phyloP scores from a whole-genome alignment of 2,329 filamentous ascomycete species.

The Fusarium oxysporum region DNA sequence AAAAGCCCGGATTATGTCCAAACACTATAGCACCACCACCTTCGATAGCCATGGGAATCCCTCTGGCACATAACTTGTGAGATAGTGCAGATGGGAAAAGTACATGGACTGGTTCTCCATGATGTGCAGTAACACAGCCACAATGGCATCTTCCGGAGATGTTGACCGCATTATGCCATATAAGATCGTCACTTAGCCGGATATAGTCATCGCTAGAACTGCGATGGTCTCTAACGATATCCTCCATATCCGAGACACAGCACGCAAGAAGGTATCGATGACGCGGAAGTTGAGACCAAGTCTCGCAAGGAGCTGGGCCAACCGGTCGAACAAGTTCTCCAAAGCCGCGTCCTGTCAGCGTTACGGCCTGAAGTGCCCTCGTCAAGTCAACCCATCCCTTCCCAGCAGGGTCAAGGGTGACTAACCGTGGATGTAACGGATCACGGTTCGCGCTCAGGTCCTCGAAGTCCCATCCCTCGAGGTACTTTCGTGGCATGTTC shows the following conservation, averaged over 20 bases:
- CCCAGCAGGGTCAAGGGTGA: rapidly evolving
- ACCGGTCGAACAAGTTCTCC: rapidly evolving
- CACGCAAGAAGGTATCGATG: neutral
- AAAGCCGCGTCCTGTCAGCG: rapidly evolving
- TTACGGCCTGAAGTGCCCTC: rapidly evolving
- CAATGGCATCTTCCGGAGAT: rapidly evolving
- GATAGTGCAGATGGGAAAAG: neutral
- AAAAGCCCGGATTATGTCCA: neutral
- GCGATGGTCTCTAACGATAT: neutral
- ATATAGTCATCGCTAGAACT: rapidly evolving
- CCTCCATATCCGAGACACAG: neutral
- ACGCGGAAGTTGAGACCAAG: rapidly evolving
- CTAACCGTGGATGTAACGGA: rapidly evolving
- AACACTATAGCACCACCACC: neutral
- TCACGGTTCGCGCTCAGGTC: neutral
- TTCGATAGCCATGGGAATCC: rapidly evolving
- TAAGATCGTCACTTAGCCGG: neutral
- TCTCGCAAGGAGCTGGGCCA: rapidly evolving
- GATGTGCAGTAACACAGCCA: rapidly evolving
- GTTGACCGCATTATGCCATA: neutral
- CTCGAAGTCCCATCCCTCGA: neutral
- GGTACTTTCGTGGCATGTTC: neutral
- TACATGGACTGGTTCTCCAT: neutral
- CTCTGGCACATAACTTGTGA: rapidly evolving
- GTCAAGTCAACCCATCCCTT: neutral